Evolutionary conservation across 345 rosid species (phyloP).

Genomic region (Moringa oleifera): DNA sequence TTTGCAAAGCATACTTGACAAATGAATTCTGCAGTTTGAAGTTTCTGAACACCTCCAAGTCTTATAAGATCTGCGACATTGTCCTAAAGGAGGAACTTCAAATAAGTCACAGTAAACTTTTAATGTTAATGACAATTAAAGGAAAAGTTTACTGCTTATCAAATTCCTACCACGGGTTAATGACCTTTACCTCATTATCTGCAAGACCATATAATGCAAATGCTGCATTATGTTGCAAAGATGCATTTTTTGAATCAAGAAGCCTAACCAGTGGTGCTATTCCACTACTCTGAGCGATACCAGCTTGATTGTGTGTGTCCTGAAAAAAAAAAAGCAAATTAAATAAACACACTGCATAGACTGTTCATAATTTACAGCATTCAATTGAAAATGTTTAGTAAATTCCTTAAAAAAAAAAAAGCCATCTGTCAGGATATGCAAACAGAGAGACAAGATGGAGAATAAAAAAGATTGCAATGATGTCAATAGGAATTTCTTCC

Average conservation of each 20-base stretch:
- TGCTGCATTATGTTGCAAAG: slow-evolving; percentile 76
- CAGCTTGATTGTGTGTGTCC: slow-evolving; percentile 86
- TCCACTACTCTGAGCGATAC: slow-evolving; percentile 68
- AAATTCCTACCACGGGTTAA: neutral
- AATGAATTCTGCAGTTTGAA: slow-evolving; percentile 53
- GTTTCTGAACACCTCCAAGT: slow-evolving; percentile 55
- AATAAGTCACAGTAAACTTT: neutral
- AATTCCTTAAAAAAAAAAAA: slow-evolving; percentile 3
- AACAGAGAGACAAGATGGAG: no score
- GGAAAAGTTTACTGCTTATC: neutral
- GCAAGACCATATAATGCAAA: slow-evolving; percentile 72
- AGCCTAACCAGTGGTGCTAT: slow-evolving; percentile 48
- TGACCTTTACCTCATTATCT: slow-evolving; percentile 57
- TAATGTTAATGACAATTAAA: neutral
- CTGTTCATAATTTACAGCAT: no score
- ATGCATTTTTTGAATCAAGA: slow-evolving; percentile 49
- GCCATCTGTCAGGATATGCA: no score
- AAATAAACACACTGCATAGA: slow-evolving; percentile 1
- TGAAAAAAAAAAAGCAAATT: slow-evolving; percentile 17
- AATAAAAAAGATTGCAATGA: no score
- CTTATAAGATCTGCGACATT: slow-evolving; percentile 56
- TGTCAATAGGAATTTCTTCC: no score
- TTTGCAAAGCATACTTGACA: slow-evolving; percentile 40
- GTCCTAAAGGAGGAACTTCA: slow-evolving; percentile 32
- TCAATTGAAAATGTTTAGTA: neutral